Evolutionary conservation across 176 grass and related monocot genomes (phyloP), one percentile per base, ranked within the genome.

Genomic region (Phoenix roebelenii): DNA sequence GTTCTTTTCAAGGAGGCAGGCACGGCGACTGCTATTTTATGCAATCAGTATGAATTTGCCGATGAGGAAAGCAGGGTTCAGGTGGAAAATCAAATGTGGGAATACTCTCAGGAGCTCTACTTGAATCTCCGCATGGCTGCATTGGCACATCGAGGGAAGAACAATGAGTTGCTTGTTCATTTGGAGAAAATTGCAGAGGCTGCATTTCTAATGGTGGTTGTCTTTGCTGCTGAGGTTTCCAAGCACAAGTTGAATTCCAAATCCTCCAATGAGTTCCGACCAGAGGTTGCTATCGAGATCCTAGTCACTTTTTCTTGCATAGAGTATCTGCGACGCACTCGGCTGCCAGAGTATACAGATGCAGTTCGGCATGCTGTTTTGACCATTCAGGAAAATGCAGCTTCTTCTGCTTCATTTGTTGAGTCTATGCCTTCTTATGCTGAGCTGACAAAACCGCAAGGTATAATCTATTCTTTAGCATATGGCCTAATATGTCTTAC

Each of bases 291-390:
- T 57, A 72, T 86, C 57, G 69, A 59, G 63, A 85, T 97, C 58
- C 85, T 97, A 51, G 84, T 83, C 9, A 64, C 66, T 0, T 97
- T 97, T 63, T 85, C 92, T 75, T 97, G 87, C 74, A 73, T 97
- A n/a, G 87, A 97, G 69, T 76, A 97, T 88, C 67, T 90, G 22
- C 84, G 92, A 62, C 80, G 78, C 0, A 10, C 85, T 59, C 84
- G 84, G 52, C 74, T 97, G 65, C 87, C 83, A 51, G 92, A 97
- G 63, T 97, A 97, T 73, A 97, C 84, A 29, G 83, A 97, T 53
- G 69, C 83, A 49, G 76, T 97, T 25, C 72, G 72, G 22, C 66
- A 69, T 60, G 84, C 84, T 72, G 80, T 91, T 10, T 51, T 91
- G 59, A 72, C 54, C 16, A 80, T 88, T 69, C 92, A 97, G 75